Evolutionary conservation across 2,329 filamentous ascomycete genomes (phyloP).

Genomic region (Apiospora arundinis): DNA sequence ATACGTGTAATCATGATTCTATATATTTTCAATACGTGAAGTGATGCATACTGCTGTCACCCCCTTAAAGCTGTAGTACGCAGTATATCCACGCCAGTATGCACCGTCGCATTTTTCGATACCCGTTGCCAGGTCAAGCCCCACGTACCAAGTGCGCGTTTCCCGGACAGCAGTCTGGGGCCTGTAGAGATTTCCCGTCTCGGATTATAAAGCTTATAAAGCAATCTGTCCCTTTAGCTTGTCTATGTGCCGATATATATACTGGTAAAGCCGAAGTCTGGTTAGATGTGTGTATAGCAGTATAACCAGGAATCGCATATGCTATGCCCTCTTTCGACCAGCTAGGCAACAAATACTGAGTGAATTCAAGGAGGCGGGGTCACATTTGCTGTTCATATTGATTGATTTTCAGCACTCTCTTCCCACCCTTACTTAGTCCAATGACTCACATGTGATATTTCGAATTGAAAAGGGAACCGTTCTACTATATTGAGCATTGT

Average conservation of each 20-base stretch:
- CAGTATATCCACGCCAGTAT: background rate
- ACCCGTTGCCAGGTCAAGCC: constrained; percentile 5
- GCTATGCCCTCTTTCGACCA: no score
- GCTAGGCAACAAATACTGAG: no score
- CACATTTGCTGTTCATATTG: background rate
- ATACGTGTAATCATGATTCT: background rate
- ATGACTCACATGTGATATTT: background rate
- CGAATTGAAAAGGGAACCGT: background rate
- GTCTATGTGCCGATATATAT: background rate
- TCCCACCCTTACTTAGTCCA: background rate
- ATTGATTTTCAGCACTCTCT: background rate
- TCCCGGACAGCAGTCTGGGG: constrained; percentile 5
- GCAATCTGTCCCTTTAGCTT: background rate
- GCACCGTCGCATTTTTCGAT: constrained; percentile 9
- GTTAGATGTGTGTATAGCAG: background rate
- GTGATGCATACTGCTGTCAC: background rate
- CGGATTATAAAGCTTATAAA: constrained; percentile 16
- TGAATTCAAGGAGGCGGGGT: no score
- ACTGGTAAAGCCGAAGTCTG: background rate
- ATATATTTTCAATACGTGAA: no score
- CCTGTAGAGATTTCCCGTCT: constrained; percentile 9
- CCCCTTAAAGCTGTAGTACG: background rate
- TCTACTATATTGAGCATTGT: background rate
- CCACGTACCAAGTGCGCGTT: constrained; percentile 4
- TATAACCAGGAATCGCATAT: background rate